phyloP scores from a whole-genome alignment of 306 rosid species.

The Lagenaria siceraria region DNA sequence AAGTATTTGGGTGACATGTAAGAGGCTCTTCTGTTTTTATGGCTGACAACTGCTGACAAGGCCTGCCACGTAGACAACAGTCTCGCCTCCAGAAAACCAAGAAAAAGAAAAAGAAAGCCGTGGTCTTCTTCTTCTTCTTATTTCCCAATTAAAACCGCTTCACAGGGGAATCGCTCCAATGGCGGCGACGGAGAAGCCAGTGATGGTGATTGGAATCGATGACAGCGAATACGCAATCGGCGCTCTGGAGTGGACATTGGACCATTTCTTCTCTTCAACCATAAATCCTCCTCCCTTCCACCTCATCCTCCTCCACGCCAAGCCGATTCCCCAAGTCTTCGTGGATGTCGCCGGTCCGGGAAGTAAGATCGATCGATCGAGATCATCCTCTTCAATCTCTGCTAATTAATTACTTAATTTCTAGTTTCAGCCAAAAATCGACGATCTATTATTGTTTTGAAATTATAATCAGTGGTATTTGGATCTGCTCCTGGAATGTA shows the following conservation, averaged over 20 bases:
- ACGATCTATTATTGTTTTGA: no score
- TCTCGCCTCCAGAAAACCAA: neutral
- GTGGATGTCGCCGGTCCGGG: constrained; percentile 61
- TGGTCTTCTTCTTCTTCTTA: neutral
- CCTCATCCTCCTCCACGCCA: constrained; percentile 50
- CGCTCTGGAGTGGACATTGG: constrained; percentile 44
- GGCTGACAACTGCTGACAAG: neutral
- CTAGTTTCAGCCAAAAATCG: neutral
- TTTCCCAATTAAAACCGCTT: neutral
- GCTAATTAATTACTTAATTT: neutral
- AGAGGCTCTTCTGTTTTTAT: neutral
- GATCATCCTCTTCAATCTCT: neutral
- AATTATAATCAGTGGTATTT: neutral
- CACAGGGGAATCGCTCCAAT: neutral
- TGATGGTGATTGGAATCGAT: constrained; percentile 34
- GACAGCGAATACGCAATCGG: constrained; percentile 27
- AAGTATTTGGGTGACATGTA: neutral
- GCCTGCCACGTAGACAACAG: neutral
- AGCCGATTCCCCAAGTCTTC: constrained; percentile 25
- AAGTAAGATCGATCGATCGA: neutral
- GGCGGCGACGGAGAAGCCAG: constrained; percentile 22
- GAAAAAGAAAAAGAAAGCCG: neutral
- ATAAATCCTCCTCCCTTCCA: constrained; percentile 15
- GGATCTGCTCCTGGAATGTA: neutral
- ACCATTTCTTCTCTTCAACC: neutral